Evolutionary conservation across 345 rosid genomes (phyloP).

Genomic region (Aurinia saxatilis): DNA sequence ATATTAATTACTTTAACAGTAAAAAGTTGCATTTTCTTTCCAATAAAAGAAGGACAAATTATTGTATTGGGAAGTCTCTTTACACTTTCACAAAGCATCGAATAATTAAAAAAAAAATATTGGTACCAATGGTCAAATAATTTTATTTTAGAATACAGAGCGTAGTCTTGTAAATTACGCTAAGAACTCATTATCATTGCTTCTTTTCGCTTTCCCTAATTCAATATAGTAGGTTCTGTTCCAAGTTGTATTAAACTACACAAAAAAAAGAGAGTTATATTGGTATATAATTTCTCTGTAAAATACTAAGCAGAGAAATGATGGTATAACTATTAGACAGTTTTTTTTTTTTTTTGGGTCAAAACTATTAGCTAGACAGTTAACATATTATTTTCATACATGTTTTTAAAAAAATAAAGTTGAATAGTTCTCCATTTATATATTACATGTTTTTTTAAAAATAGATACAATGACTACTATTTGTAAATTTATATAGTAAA

Average conservation of each 20-base stretch:
- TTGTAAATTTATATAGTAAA: neutral
- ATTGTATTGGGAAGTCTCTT: slow-evolving; percentile 22
- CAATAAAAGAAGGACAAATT: slow-evolving; percentile 12
- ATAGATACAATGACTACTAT: neutral
- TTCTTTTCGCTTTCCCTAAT: neutral
- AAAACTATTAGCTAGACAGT: too few relatives aligned
- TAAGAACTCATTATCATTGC: neutral
- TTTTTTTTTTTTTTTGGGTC: too few relatives aligned
- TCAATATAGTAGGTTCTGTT: neutral
- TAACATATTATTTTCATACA: neutral
- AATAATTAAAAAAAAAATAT: slow-evolving; percentile 14
- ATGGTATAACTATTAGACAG: neutral
- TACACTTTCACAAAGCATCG: slow-evolving; percentile 22
- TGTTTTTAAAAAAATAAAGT: neutral
- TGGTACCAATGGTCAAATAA: neutral
- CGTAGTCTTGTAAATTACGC: neutral
- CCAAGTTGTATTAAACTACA: neutral
- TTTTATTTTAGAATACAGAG: neutral
- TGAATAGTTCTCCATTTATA: neutral
- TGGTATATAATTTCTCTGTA: too few relatives aligned
- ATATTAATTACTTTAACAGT: slow-evolving; percentile 14
- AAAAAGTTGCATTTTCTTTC: slow-evolving; percentile 6
- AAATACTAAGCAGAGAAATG: too few relatives aligned
- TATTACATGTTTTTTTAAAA: too few relatives aligned
- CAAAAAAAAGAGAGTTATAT: too few relatives aligned